Conservation (phyloP, 2,329 filamentous ascomycete species). For the Colletotrichum coccodes region DNA sequence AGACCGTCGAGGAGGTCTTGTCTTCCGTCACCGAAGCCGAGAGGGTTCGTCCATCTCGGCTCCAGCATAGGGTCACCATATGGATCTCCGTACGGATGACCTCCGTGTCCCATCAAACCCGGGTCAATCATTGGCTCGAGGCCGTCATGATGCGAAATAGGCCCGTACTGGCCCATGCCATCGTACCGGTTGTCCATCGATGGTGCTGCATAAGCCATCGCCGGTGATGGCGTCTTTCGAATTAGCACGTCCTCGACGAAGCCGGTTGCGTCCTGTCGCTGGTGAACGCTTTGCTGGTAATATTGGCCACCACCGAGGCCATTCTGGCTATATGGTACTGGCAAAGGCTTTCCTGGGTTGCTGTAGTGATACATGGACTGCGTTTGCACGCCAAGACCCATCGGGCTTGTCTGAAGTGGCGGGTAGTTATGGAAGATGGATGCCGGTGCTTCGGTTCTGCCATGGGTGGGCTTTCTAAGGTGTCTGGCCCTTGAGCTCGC, state of each 20-base stretch:
- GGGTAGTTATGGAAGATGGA: constrained; percentile 32
- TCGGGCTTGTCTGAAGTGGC: constrained; percentile 22
- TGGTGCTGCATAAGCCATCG: constrained; percentile 33
- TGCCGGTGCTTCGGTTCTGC: constrained; percentile 40
- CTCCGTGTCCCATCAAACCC: constrained; percentile 30
- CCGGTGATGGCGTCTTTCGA: constrained; percentile 47
- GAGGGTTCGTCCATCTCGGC: constrained; percentile 28
- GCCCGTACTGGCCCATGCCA: constrained; percentile 31
- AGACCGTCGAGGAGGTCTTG: constrained; percentile 33
- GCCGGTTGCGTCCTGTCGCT: constrained; percentile 37
- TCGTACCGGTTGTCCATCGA: constrained; percentile 29
- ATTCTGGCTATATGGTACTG: constrained; percentile 48
- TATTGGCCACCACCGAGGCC: constrained; percentile 43
- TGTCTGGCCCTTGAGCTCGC: constrained; percentile 41
- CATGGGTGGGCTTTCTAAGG: constrained; percentile 41
- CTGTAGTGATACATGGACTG: constrained; percentile 33
- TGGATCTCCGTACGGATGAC: constrained; percentile 25
- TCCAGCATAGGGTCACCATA: constrained; percentile 30
- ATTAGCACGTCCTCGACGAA: constrained; percentile 43
- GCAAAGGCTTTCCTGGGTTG: constrained; percentile 43
- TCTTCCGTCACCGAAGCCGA: constrained; percentile 22
- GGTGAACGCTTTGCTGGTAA: constrained; percentile 47
- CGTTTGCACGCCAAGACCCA: constrained; percentile 31
- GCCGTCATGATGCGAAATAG: constrained; percentile 31
- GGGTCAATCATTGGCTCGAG: constrained; percentile 35